Evolutionary conservation across 2,329 filamentous ascomycete genomes (phyloP), one percentile per base, ranked within the genome.

Genomic region (Dichotomopilus funicola): DNA sequence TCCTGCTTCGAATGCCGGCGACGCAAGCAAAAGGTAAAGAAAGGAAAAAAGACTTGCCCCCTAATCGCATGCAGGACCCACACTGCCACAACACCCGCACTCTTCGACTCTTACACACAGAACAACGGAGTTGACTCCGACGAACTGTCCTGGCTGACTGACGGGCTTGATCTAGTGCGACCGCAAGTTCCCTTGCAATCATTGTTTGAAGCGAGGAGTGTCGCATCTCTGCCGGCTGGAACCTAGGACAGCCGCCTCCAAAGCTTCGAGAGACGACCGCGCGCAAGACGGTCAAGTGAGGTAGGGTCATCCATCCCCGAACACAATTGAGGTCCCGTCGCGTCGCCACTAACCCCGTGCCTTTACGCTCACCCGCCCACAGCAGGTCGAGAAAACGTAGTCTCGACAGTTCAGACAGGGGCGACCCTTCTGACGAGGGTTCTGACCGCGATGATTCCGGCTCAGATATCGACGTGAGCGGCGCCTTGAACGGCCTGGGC

Each of bases 171-270:
- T 19, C 47, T 62, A 78, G 75, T 79, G 76, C 61, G 76, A 72
- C 57, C 72, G 74, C 37, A 68, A 76, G 62, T 79, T 76, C 71
- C 76, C 75, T 2, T 78, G 76, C 62, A 76, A 77, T 57, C 75
- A 78, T 59, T 79, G 75, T 60, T 71, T 74, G 59, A 66, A 72
- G 36, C 68, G 76, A 60, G 73, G 72, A 55, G 73, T 78, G 1
- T 71, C 76, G 36, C 76, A 78, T 65, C 64, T 76, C 3, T 78
- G 75, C 62, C 71, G 73, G 53, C 78, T 77, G 61, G 63, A 55
- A 5, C 50, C 54, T 6, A 65, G 61, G 49, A 2, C 55, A 11
- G 9, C 31, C 3, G 38, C 35, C 13, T 34, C 56, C 1, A 64
- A 56, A 52, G 13, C 66, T 0, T 62, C 64, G 33, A 74, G 70